phyloP scores from a whole-genome alignment of 352 stramenopile genomes.

The Pythium chondricola region DNA sequence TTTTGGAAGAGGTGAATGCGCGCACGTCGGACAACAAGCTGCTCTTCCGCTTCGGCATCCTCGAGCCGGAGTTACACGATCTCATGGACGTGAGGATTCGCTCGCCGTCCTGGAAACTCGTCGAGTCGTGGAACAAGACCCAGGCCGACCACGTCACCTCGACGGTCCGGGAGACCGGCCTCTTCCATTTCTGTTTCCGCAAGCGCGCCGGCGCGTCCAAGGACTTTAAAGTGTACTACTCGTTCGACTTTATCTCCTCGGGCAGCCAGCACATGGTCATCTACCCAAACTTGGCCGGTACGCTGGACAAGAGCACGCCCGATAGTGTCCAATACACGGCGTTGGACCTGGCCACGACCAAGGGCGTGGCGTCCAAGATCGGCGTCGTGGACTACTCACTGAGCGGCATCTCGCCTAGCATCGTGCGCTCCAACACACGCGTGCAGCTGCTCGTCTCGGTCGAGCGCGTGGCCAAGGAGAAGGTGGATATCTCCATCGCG shows the following conservation, averaged over 20 bases:
- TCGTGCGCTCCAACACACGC: conserved; percentile 57
- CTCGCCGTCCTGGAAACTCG: conserved; percentile 13
- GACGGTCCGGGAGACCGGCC: conserved; percentile 59
- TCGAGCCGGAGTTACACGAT: conserved; percentile 23
- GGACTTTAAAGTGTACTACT: conserved; percentile 64
- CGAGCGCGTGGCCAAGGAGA: conserved; percentile 37
- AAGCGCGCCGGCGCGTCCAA: conserved; percentile 54
- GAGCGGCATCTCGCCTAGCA: conserved; percentile 49
- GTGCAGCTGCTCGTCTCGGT: conserved; percentile 69
- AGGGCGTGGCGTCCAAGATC: conserved; percentile 41
- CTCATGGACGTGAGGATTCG: conserved; percentile 24
- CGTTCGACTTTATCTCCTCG: conserved; percentile 77
- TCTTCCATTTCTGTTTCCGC: conserved; percentile 76
- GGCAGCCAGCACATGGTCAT: conserved; percentile 47
- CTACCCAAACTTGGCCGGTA: conserved; percentile 56
- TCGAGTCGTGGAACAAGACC: conserved; percentile 46
- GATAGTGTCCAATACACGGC: conserved; percentile 44
- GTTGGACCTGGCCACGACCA: conserved; percentile 43
- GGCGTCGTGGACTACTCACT: conserved; percentile 71
- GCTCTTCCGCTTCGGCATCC: conserved; percentile 28
- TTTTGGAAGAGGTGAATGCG: conserved; percentile 23
- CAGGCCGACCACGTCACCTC: conserved; percentile 52
- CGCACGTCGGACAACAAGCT: conserved; percentile 26
- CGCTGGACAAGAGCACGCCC: conserved; percentile 38
- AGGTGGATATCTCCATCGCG: conserved; percentile 46